Base-by-base conservation (phyloP, 2,329 filamentous ascomycete species). In the Scedosporium boydii region DNA sequence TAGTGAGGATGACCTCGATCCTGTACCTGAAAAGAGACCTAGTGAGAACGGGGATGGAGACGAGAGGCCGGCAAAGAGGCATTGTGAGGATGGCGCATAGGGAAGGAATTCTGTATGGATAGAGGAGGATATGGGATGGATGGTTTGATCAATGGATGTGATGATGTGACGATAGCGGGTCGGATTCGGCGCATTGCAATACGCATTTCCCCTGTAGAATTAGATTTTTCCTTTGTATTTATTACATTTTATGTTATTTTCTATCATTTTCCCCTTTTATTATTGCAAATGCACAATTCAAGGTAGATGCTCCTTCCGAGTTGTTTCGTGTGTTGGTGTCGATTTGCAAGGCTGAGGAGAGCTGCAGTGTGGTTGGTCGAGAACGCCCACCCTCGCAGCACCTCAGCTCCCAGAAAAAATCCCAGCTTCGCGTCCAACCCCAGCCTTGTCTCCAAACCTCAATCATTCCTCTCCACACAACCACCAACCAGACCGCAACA, bases 221-320 rank as follows among this genome's bases (percentile, higher is more conserved):
- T n/a, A 27, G 23, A 53, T 53, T 6, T 53, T 53, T 53, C 48
- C 3, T 53, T 53, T 53, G 48, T 18, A 53, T 18, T 53, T 53
- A n/a, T 53, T 21, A 3, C 14, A 21, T 16, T 48, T 60, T 23
- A 14, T 41, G 44, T 58, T 42, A 29, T 46, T 38, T 29, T 58
- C 46, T 16, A 10, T 57, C 26, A 26, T 57, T 58, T 62, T 48
- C 12, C 4, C 62, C 62, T 42, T 38, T 34, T 62, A 46, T 62
- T 41, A n/a, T n/a, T 18, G 9, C 21, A 34, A 12, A 10, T 38
- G 42, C n/a, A 53, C 44, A n/a, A 21, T 46, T 46, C 44, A 21
- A n/a, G 44, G 14, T 4, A 5, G 44, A n/a, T 48, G n/a, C 44
- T 48, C 18, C 44, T 51, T 29, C 23, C 18, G 14, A 3, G 7